phyloP scores from a whole-genome alignment of 176 grass and related monocot genomes.

The Paspalum notatum region DNA sequence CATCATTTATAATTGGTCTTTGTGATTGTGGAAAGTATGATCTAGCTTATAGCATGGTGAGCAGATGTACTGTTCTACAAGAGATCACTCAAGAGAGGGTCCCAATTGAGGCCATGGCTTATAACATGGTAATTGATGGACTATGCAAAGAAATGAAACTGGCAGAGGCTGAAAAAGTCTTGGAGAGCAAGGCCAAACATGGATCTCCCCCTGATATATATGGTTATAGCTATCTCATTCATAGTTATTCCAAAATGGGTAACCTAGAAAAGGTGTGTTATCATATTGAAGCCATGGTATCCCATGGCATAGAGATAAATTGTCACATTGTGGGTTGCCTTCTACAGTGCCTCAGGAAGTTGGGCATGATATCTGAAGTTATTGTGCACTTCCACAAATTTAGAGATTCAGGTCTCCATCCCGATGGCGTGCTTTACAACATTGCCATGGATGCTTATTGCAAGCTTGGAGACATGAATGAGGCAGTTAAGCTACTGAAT shows the following conservation, averaged over 20 bases:
- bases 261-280: conserved; percentile 55
- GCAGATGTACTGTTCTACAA: conserved; percentile 45
- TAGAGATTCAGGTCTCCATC: conserved; percentile 54
- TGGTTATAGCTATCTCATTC: conserved; percentile 68
- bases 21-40: conserved; percentile 52
- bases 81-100: conserved; percentile 42
- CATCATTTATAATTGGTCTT: conserved; percentile 59
- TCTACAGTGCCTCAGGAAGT: conserved; percentile 58
- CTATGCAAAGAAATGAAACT: conserved; percentile 76
- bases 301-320: conserved; percentile 58
- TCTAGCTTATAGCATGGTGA: conserved; percentile 38
- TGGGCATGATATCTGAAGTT: conserved; percentile 56
- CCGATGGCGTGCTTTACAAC: conserved; percentile 73
- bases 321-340: conserved; percentile 55
- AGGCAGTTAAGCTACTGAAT: conserved; percentile 61
- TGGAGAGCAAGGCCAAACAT: conserved; percentile 55
- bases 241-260: conserved; percentile 56
- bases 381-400: conserved; percentile 56
- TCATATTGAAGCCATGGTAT: conserved; percentile 62
- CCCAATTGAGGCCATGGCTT: conserved; percentile 47
- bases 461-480: conserved; percentile 57
- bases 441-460: conserved; percentile 67
- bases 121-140: conserved; percentile 74
- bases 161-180: conserved; percentile 70
- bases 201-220: conserved; percentile 46